Evolutionary conservation across 805 yeast species (phyloP).

Genomic region (Zygosaccharomyces bisporus): DNA sequence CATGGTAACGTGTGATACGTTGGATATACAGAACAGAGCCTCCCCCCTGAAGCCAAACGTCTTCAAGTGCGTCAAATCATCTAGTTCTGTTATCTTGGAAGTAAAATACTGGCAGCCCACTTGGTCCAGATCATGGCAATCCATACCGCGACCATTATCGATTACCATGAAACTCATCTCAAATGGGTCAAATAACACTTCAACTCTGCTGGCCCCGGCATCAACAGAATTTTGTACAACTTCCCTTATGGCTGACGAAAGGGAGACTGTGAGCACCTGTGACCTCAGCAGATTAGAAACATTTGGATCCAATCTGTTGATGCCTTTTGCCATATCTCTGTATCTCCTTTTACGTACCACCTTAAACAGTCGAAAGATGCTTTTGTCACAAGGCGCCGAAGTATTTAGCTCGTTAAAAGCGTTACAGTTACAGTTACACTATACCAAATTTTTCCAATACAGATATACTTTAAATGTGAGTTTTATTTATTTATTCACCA

Average conservation of each 20-base stretch:
- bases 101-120: slow-evolving; percentile 52
- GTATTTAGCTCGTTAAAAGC: not conserved
- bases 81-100: slow-evolving; percentile 45
- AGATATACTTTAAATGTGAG: not conserved
- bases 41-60: slow-evolving; percentile 75
- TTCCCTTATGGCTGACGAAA: slow-evolving; percentile 46
- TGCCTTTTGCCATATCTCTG: slow-evolving; percentile 14
- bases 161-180: slow-evolving; percentile 40
- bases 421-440: not conserved
- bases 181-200: slow-evolving; percentile 37
- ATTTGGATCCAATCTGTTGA: slow-evolving; percentile 17
- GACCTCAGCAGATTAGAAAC: slow-evolving; percentile 29
- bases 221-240: slow-evolving; percentile 55
- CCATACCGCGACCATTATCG: slow-evolving; percentile 76
- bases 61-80: slow-evolving; percentile 37
- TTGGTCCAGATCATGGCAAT: slow-evolving; percentile 41
- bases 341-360: not conserved
- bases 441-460: slow-evolving; percentile 6
- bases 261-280: slow-evolving; percentile 36
- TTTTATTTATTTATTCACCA: not conserved
- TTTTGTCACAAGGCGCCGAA: not conserved
- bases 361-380: too few relatives aligned
- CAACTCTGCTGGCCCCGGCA: slow-evolving; percentile 43
- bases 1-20: slow-evolving; percentile 45
- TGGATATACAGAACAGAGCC: slow-evolving; percentile 55